Evolutionary conservation across 176 grass and related monocot species (phyloP).

Genomic region (Paspalum notatum): DNA sequence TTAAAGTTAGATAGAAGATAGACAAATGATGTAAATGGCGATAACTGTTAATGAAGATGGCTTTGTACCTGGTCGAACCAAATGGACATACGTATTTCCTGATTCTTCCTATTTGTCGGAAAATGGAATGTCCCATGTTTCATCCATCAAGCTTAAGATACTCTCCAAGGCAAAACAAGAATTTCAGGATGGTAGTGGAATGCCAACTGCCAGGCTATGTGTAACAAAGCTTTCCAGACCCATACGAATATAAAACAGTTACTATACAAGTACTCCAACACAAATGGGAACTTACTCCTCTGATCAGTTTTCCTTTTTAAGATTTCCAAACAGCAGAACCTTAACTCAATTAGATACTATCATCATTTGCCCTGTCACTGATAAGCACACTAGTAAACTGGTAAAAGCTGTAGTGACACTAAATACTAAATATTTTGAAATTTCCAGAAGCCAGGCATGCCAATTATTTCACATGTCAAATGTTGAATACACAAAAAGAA

Average conservation of each 20-base stretch:
- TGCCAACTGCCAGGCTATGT: background rate
- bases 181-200: background rate
- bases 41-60: background rate
- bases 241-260: background rate
- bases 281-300: background rate
- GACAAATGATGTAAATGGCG: background rate
- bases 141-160: background rate
- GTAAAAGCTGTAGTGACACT: background rate
- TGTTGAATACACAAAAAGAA: slow-evolving; percentile 16
- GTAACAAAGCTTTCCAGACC: background rate
- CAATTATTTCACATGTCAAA: background rate
- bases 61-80: background rate
- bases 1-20: background rate
- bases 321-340: background rate
- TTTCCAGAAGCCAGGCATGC: background rate
- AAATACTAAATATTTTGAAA: background rate
- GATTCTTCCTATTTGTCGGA: background rate
- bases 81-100: background rate
- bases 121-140: background rate
- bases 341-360: background rate
- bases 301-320: background rate
- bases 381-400: background rate
- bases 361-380: background rate
- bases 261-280: background rate
- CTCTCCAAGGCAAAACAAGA: background rate